Base-by-base conservation (phyloP, 306 rosid genomes). In the Fragaria vesca region DNA sequence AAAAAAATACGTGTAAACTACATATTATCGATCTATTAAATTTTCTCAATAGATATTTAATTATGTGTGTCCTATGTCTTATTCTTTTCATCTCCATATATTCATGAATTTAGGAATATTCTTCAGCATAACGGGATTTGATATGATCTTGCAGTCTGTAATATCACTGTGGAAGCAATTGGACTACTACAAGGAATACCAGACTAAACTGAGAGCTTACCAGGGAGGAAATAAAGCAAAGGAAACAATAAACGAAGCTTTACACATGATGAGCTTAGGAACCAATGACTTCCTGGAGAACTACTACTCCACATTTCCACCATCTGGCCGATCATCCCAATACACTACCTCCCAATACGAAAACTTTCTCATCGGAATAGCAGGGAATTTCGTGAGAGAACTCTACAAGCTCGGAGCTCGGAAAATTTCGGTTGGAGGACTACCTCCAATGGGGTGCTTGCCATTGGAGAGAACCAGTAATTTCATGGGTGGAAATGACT, bases 391-490 rank as follows among this genome's bases (percentile, higher is more conserved):
- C 89, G 77, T 92, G 30, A 84, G 71, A 65, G 52, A 65, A 54
- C 90, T 94, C 54, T 83, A 94, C 78, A 69, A 32, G 24, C 89
- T 90, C 12, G 98, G 98, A 13, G 98, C 95, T 51, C 76, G 98
- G 63, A 94, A 88, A 81, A 88, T 94, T 12, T 92, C 98, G 50
- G 81, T 94, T 0, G 98, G 98, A 62, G 98, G 98, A 18, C 70
- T 94, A 21, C 97, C 97, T 62, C 98, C 98, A 1, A 94, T 94
- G 98, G 98, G 98, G 20, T 94, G 97, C 84, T 73, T 94, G 78
- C 98, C 98, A 4, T 58, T 94, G 77, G 98, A 94, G 75, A 89
- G 98, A 60, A 84, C 97, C 54, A 83, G 87, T 16, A 94, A 94
- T 46, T 0, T 90, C 61, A 43, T 79, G 18, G 90, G 86, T 13